Evolutionary conservation across 2,329 filamentous ascomycete species (phyloP).

Genomic region (Coleophoma eucalyptorum): DNA sequence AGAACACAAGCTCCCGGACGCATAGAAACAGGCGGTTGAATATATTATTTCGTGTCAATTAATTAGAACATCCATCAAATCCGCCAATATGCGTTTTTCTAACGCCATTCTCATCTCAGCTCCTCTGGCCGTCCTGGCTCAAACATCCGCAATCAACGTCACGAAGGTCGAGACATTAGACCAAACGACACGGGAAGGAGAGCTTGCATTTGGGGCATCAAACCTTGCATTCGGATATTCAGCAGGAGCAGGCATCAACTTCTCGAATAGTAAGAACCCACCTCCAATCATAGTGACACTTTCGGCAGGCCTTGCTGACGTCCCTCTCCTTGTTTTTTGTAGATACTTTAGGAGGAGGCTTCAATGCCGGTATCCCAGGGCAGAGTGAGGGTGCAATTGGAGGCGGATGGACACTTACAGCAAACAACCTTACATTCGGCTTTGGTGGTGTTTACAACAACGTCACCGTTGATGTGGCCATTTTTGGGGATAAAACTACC

Average conservation of each 20-base stretch:
- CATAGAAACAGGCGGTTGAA: too few species aligned
- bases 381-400: background rate
- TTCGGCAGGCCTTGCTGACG: background rate
- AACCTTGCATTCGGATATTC: conserved; percentile 1
- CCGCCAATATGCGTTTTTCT: background rate
- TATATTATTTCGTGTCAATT: too few species aligned
- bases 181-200: background rate
- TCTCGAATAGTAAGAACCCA: background rate
- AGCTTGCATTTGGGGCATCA: background rate
- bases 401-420: background rate
- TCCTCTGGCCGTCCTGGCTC: background rate
- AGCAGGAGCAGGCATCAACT: background rate
- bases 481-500: background rate
- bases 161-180: background rate
- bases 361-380: background rate
- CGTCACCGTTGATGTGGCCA: background rate
- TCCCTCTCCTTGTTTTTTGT: background rate
- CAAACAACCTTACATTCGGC: background rate
- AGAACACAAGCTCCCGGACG: too few species aligned
- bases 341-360: background rate
- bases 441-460: background rate
- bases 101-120: background rate
- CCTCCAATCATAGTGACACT: background rate
- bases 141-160: background rate
- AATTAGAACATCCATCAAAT: too few species aligned